Evolutionary conservation across 179 eudicot genomes (phyloP), one percentile per base, ranked within the genome.

Genomic region (Dionaea muscipula): DNA sequence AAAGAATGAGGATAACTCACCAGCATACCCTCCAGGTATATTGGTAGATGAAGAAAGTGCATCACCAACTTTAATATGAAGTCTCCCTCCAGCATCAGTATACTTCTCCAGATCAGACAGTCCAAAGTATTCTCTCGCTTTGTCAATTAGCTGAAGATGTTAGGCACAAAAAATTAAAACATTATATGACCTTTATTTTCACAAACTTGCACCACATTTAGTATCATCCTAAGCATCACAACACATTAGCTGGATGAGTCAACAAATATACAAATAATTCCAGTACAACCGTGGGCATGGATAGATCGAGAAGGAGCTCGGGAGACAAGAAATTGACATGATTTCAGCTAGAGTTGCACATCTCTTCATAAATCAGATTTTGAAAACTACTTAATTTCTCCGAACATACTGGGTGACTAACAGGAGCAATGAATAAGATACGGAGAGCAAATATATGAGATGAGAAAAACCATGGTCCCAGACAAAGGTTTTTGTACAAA

Each of bases 11-110:
- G 38, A 22, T 8, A 23, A 21, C 33, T 61, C 62, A 81, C 86
- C 86, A 57, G 98, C 87, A 68, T 80, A 91, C 49, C 98, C 95
- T 16, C 95, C 94, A 20, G 69, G 68, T 27, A 80, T 55, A 26
- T 53, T 61, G 18, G 75, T 75, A 13, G 71, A 63, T 24, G 80
- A 48, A 63, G 84, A 77, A 47, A 91, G 73, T 8, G 89, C 95
- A 67, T 90, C 97, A 39, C 97, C 97, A 18, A 84, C 55, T 40
- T 54, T 63, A 70, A 84, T 74, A 16, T 55, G 61, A 65, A 90
- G 85, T 21, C 76, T 18, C 18, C 97, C 97, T 61, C 94, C 87
- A 23, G 47, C 66, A 1, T 53, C 55, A 41, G 71, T 81, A 6
- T 28, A 75, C 61, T 61, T 71, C 72, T 86, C 97, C 11, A 90